These are phyloP conservation scores for Cyclotella kingstonii DNA, from an alignment of 108 stramenopile genomes.

Conservation along the genomic window DNA sequence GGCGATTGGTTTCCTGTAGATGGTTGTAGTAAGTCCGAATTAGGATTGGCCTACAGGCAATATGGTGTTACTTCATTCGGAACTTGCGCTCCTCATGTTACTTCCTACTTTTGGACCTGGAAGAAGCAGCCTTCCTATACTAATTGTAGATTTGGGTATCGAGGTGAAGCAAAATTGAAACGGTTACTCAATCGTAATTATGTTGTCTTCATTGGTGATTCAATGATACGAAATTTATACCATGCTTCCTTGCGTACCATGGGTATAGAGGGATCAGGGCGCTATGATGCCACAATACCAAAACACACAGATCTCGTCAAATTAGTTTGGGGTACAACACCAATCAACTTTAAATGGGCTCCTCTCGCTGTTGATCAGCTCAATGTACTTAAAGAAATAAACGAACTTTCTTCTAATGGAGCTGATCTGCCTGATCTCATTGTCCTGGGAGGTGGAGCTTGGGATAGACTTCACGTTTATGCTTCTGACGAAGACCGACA, in stretches of 20 bases:
- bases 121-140: conserved; percentile 40
- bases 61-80: conserved; percentile 54
- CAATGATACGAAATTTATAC: conserved; percentile 74
- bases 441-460: conserved; percentile 81
- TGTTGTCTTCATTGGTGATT: conserved; percentile 79
- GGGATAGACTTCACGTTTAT: conserved; percentile 75
- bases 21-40: conserved; percentile 73
- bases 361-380: conserved; percentile 64
- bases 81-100: conserved; percentile 50
- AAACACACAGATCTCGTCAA: conserved; percentile 59
- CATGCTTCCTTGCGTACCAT: conserved; percentile 64
- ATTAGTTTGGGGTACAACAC: conserved; percentile 40
- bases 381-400: conserved; percentile 39
- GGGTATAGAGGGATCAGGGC: conserved; percentile 62
- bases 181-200: conserved; percentile 49
- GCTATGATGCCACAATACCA: conserved; percentile 67
- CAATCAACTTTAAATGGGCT: conserved; percentile 76
- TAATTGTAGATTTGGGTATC: conserved; percentile 71
- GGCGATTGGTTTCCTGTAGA: conserved; percentile 76
- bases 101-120: conserved; percentile 72
- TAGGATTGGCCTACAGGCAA: conserved; percentile 65
- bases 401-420: conserved; percentile 9
- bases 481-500: conserved; percentile 58
- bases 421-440: conserved; percentile 50
- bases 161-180: conserved; percentile 53